Evolutionary conservation across 1,139 yeast species (phyloP).

Genomic region (Saccharomyces hybrid): DNA sequence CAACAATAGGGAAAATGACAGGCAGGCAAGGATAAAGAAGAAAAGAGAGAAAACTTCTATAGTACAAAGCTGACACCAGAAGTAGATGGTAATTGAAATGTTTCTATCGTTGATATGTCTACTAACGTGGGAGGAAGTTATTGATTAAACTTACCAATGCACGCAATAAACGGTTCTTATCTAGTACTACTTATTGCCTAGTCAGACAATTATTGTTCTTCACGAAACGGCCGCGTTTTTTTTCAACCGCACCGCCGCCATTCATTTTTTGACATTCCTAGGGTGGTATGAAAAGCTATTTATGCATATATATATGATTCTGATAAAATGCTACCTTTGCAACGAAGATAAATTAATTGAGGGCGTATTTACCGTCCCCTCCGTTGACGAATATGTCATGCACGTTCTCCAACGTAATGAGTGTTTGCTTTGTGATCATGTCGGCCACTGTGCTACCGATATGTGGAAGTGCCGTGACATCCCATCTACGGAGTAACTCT

Average conservation of each 20-base stretch:
- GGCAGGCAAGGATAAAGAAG: neutral
- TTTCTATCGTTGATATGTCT: neutral
- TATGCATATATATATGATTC: neutral
- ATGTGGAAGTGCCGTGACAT: slow-evolving; percentile 76
- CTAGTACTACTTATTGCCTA: neutral
- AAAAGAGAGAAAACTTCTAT: neutral
- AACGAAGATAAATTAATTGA: neutral
- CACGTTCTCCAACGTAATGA: slow-evolving; percentile 42
- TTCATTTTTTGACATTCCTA: neutral
- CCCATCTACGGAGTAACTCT: slow-evolving; percentile 49
- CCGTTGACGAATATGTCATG: slow-evolving; percentile 34
- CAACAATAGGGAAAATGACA: neutral
- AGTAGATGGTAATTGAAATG: neutral
- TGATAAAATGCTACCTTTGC: slow-evolving; percentile 1
- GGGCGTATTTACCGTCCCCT: slow-evolving; percentile 22
- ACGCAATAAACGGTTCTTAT: neutral
- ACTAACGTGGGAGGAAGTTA: neutral
- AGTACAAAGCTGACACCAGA: neutral
- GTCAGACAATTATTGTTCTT: neutral
- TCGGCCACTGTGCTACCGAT: slow-evolving; percentile 61
- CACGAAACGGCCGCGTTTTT: neutral
- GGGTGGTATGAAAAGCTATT: neutral
- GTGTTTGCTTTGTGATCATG: slow-evolving; percentile 38
- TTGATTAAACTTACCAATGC: neutral
- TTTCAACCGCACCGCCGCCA: neutral